Evolutionary conservation across 352 stramenopile species (phyloP), one percentile per base, ranked within the genome.

Genomic region (Globisporangium echinulatum): DNA sequence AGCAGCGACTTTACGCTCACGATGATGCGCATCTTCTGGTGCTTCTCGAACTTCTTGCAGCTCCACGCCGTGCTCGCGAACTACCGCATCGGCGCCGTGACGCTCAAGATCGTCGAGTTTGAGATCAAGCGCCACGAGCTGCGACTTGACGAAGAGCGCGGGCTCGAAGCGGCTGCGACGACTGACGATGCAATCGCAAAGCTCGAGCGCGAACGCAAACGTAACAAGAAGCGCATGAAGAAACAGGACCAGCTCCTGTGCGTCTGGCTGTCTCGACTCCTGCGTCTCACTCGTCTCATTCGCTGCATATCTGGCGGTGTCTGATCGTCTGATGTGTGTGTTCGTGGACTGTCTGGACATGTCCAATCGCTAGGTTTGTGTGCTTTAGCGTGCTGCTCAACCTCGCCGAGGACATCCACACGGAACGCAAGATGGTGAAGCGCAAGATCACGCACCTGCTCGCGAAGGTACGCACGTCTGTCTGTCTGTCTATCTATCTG

Each of bases 341-440:
- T 50, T 61, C 52, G 11, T 36, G 47, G 4, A 11, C 43, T 48
- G 43, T 17, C 43, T 48, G 11, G 14, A 5, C 3, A 7, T 17
- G 43, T 7, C 11, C 11, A 11, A 15, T 5, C 43, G 59, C 33
- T 56, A 89, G 79, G 19, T 85, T 85, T 48, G 79, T 98, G 36
- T 96, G 85, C 68, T 89, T 98, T 46, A 95, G 94, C 56, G 82
- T 98, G 50, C 77, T 99, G 38, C 77, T 97, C 63, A 98, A 98
- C 67, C 74, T 99, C 42, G 90, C 93, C 0, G 93, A 98, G 62
- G 93, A 98, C 60, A 88, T 97, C 63, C 77, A 86, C 54, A 96
- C 94, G 4, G 93, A 98, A 65, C 72, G 82, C 25, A 99, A 98
- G 68, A 98, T 98, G 92, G 88, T 97, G 42, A 98, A 97, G 66